Base-by-base conservation (phyloP, 2,329 filamentous ascomycete species). In the Fusarium equiseti region DNA sequence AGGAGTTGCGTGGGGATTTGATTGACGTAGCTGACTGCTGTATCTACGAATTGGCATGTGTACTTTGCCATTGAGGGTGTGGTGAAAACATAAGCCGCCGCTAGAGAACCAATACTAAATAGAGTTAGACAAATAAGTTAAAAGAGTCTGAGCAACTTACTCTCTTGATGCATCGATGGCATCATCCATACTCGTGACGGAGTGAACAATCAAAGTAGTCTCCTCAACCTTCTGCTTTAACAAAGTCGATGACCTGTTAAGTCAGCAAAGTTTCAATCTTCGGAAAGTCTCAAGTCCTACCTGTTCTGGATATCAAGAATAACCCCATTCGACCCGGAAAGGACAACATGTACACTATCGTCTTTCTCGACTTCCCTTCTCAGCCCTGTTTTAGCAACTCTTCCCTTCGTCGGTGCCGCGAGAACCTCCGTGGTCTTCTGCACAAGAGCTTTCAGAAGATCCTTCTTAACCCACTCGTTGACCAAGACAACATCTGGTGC, bases 401-500 rank as follows among this genome's bases (percentile, higher is more conserved):
- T 56, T 0, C n/a, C 12, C 1, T 57, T 58, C 1, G 29, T 24
- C 1, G 42, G 32, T 0, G 67, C 53, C 0, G 63, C 40, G 0
- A 68, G 8, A 0, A 69, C 61, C 3, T 68, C 59, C 1, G 68
- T 71, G 6, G 55, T 69, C 8, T 71, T 59, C 7, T 69, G 68
- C 0, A 71, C 59, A 2, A 71, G 63, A 2, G 68, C 62, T 0
- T 66, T 42, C 5, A 72, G n/a, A 6, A 74, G 27, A 6, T 74
- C 72, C 13, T 71, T 75, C 45, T 73, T 75, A 6, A 73, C 68
- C 59, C 63, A 74, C 18, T 74, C 72, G 4, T 74, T 75, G 2
- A 74, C 72, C 0, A 73, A 52, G 0, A 74, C 68, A 0, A 74
- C 48, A 3, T 74, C 72, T 11, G 72, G 72, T 0, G 72, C 72